Evolutionary conservation across 345 rosid genomes (phyloP), one percentile per base, ranked within the genome.

Genomic region (Rubroshorea leprosula): DNA sequence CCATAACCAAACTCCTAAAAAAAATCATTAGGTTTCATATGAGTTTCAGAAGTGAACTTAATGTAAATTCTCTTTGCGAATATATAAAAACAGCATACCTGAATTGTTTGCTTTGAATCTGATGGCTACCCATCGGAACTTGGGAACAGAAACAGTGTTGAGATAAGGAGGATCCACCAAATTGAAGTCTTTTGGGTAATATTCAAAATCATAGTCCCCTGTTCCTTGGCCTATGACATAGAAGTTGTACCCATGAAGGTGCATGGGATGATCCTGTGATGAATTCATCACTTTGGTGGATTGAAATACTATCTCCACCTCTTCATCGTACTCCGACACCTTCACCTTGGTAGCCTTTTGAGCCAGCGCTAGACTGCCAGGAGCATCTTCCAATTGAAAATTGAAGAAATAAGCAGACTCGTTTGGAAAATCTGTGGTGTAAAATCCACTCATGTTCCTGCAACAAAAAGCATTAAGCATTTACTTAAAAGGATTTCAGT

Each of bases 61-160:
- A n/a, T n/a, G n/a, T n/a, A n/a, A n/a, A n/a, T n/a, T n/a, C n/a
- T n/a, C n/a, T n/a, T n/a, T n/a, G n/a, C n/a, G n/a, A n/a, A n/a
- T n/a, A n/a, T n/a, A n/a, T n/a, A n/a, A n/a, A n/a, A n/a, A n/a
- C n/a, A 35, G 11, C 18, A 51, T 29, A 29, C 35, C 35, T 29
- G 35, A 9, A 29, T 29, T 29, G 4, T 29, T 9, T 29, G 35
- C 35, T 29, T 29, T 29, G 35, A 77, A 77, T 53, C 82, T 67
- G 4, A 80, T 55, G 17, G 74, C 63, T 7, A 63, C 38, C 82
- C 78, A 80, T 2, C 85, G 83, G 35, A 60, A 67, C 47, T 52
- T 70, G 3, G 83, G 83, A 7, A 80, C 61, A n/a, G 60, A 47
- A 15, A 73, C 52, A 1, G 83, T 80, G 61, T 72, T 72, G 14